Percentiles rank a stretch among this genome's conserved stretches.
Evolutionary conservation across 305 asterid species (phyloP).

Genomic region (Fraxinus sp.): DNA sequence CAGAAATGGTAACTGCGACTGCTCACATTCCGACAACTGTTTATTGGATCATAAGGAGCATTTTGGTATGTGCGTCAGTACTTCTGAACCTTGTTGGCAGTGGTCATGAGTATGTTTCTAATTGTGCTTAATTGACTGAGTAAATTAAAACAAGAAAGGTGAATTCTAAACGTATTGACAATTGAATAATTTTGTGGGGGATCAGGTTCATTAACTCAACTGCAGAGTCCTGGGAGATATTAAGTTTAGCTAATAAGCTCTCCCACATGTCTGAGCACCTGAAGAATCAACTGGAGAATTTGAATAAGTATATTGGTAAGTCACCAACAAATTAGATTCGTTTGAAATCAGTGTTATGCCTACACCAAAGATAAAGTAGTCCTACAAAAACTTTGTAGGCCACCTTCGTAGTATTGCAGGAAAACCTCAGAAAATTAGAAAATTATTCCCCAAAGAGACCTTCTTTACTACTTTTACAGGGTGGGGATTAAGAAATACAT

Average conservation of each 20-base stretch:
- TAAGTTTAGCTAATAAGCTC: constrained; percentile 69
- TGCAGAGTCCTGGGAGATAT: constrained; percentile 73
- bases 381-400: neutral
- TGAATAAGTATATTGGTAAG: constrained; percentile 44
- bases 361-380: neutral
- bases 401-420: neutral
- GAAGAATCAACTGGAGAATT: neutral
- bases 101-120: constrained; percentile 67
- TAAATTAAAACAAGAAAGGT: neutral
- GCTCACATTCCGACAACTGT: constrained; percentile 77
- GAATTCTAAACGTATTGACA: neutral
- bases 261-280: constrained; percentile 51
- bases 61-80: constrained; percentile 12
- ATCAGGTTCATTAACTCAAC: constrained; percentile 58
- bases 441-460: neutral
- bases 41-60: constrained; percentile 50
- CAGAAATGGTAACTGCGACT: constrained; percentile 49
- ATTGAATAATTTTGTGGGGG: neutral
- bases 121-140: neutral
- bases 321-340: neutral
- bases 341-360: neutral
- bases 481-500: neutral
- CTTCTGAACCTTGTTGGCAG: constrained; percentile 38
- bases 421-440: neutral
- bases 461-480: neutral